These are phyloP conservation scores for Endocalyx cinctus DNA, from an alignment of 2,329 filamentous ascomycete species.

Conservation along the genomic window DNA sequence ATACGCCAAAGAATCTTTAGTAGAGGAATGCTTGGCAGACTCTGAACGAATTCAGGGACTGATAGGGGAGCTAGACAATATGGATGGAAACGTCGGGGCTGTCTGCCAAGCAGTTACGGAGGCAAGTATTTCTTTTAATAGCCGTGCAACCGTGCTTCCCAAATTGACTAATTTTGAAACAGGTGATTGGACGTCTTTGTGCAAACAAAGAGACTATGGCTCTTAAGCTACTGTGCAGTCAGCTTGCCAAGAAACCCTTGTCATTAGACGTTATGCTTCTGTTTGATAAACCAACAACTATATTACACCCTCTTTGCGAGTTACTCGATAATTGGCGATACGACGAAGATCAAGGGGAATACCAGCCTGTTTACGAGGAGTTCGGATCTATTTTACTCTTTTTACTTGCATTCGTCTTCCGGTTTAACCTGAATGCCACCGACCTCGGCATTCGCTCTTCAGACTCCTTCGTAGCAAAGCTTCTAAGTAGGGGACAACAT, in stretches of 20 bases:
- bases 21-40: conserved; percentile 73
- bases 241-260: conserved; percentile 67
- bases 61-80: conserved; percentile 77
- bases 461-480: conserved; percentile 64
- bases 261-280: conserved; percentile 71
- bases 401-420: conserved; percentile 68
- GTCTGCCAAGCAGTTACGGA: conserved; percentile 75
- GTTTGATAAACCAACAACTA: conserved; percentile 65
- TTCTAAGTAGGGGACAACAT: conserved; percentile 57
- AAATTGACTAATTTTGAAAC: conserved; percentile 1
- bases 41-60: conserved; percentile 70
- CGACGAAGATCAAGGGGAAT: conserved; percentile 78
- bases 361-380: conserved; percentile 81
- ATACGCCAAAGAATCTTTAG: conserved; percentile 72
- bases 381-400: conserved; percentile 74
- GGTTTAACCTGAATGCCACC: conserved; percentile 61
- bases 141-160: too few relatives aligned
- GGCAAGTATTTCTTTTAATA: conserved; percentile 36
- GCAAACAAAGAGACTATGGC: conserved; percentile 72
- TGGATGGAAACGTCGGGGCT: conserved; percentile 87
- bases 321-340: conserved; percentile 76
- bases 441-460: conserved; percentile 58
- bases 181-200: conserved; percentile 67
- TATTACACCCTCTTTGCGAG: conserved; percentile 69
- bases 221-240: conserved; percentile 68